Conservation (phyloP, 1,139 yeast genomes). For the Debaryomyces coudertii region DNA sequence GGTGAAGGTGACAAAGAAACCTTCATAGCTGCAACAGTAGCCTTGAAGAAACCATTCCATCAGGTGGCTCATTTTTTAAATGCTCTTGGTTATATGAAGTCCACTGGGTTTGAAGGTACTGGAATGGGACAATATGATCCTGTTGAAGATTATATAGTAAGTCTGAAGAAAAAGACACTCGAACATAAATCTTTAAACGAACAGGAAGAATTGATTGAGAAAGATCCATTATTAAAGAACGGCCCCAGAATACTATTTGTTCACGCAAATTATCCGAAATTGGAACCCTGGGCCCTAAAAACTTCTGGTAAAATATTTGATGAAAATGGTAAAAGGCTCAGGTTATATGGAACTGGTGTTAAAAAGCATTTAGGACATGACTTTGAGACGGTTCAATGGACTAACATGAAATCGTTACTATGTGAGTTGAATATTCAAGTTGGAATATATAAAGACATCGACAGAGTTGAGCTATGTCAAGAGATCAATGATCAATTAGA, state of each 20-base stretch:
- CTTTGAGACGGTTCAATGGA: conserved; percentile 65
- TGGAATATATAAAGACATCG: conserved; percentile 48
- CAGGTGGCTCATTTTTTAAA: conserved; percentile 64
- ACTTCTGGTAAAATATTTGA: conserved; percentile 44
- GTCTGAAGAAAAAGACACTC: conserved; percentile 10
- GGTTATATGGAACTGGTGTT: conserved; percentile 60
- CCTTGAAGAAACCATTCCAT: conserved; percentile 60
- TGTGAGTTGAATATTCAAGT: conserved; percentile 56
- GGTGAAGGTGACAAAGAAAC: conserved; percentile 96
- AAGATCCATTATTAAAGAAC: conserved; percentile 23
- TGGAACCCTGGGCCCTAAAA: conserved; percentile 58
- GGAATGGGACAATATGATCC: conserved; percentile 81
- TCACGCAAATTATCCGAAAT: conserved; percentile 68
- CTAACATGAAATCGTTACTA: conserved; percentile 56
- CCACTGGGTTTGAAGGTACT: conserved; percentile 54
- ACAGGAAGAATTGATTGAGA: conserved; percentile 14
- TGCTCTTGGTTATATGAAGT: conserved; percentile 56
- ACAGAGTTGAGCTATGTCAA: conserved; percentile 45
- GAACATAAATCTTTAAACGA: conserved; percentile 15
- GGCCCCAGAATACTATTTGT: conserved; percentile 56
- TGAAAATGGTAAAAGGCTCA: conserved; percentile 47
- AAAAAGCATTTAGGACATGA: conserved; percentile 56
- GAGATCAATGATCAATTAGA: conserved; percentile 52
- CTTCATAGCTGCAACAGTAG: conserved; percentile 77
- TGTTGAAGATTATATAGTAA: conserved; percentile 50